Conservation (phyloP, 306 rosid genomes). For the Lathyrus oleraceus region DNA sequence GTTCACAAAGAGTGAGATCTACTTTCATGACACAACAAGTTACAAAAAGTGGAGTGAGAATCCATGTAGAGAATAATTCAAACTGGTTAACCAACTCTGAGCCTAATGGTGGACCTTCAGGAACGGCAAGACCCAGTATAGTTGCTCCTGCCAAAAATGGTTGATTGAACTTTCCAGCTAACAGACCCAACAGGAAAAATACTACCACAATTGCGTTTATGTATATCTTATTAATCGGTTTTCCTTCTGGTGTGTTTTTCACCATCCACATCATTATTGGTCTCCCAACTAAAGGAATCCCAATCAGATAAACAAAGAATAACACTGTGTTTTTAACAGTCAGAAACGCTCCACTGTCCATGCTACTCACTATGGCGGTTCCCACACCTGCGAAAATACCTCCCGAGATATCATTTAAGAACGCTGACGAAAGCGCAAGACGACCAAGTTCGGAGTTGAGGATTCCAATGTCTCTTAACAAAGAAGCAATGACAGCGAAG, state of each 20-base stretch:
- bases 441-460: conserved; percentile 46
- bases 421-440: conserved; percentile 37
- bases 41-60: conserved; percentile 46
- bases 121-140: conserved; percentile 48
- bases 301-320: background rate
- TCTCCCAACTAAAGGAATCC: conserved; percentile 3
- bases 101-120: conserved; percentile 64
- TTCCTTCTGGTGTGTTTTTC: conserved; percentile 45
- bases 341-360: rapidly evolving
- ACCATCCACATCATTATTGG: conserved; percentile 46
- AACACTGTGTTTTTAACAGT: background rate
- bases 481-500: conserved; percentile 33
- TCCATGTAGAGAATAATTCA: conserved; percentile 31
- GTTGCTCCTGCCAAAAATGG: conserved; percentile 35
- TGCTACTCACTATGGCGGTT: background rate
- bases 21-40: conserved; percentile 42
- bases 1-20: background rate
- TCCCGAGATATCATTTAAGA: conserved; percentile 11
- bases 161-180: background rate
- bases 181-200: conserved; percentile 7
- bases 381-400: background rate
- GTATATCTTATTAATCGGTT: conserved; percentile 27
- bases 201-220: background rate
- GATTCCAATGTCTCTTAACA: conserved; percentile 39
- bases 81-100: conserved; percentile 46